Percentiles rank a stretch among this genome's conserved stretches.
Conservation (phyloP, 2,329 filamentous ascomycete genomes). For the Epichloe bromicola region DNA sequence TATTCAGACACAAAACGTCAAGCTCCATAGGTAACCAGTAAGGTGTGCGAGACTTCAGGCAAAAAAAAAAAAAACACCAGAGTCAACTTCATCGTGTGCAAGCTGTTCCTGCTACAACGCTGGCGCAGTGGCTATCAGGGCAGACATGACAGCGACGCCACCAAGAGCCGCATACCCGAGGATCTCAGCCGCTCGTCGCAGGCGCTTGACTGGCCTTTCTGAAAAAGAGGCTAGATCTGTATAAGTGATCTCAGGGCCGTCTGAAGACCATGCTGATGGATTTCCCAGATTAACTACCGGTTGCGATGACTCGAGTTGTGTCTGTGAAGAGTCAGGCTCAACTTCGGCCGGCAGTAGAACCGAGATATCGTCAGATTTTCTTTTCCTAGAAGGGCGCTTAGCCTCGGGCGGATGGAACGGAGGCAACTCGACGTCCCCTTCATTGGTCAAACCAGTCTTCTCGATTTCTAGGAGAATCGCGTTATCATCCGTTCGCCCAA, state of each 20-base stretch:
- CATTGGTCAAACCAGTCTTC: background rate
- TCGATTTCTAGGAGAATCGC: background rate
- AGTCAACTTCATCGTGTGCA: background rate
- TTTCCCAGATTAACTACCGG: background rate
- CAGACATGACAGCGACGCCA: constrained; percentile 26
- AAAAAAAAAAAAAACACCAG: background rate
- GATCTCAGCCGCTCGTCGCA: constrained; percentile 22
- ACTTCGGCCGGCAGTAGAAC: constrained; percentile 2
- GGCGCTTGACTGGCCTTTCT: constrained; percentile 16
- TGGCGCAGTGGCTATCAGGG: constrained; percentile 26
- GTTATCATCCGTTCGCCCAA: background rate
- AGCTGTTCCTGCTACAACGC: constrained; percentile 8
- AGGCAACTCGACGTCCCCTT: background rate
- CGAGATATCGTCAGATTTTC: constrained; percentile 4
- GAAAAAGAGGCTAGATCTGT: background rate
- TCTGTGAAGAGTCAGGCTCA: constrained; percentile 2
- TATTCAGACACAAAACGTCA: background rate
- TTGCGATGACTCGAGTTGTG: background rate
- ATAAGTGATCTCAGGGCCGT: background rate
- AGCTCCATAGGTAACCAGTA: background rate
- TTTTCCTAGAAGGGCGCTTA: background rate
- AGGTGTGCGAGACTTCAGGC: background rate
- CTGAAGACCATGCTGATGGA: background rate
- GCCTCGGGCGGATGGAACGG: background rate
- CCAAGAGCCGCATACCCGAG: constrained; percentile 24